Conservation (phyloP, 2,329 filamentous ascomycete species). For the Penicillium olsonii region DNA sequence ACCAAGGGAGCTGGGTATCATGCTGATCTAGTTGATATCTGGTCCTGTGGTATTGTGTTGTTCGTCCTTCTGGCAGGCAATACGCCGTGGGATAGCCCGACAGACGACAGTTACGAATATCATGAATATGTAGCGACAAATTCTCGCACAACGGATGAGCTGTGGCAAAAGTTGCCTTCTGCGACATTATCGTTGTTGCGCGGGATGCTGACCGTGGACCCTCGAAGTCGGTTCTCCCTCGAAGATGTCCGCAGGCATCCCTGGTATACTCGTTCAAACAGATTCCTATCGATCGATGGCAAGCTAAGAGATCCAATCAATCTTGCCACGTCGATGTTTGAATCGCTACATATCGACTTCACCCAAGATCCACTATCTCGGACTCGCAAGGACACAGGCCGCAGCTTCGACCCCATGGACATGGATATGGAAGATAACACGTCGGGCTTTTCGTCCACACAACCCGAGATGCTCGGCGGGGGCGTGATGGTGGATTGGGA, state of each 20-base stretch:
- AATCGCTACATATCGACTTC: conserved; percentile 87
- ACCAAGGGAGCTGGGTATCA: conserved; percentile 49
- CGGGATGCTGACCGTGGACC: conserved; percentile 87
- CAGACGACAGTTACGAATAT: conserved; percentile 82
- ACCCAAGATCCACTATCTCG: conserved; percentile 63
- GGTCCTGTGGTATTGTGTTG: conserved; percentile 97
- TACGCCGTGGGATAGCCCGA: conserved; percentile 96
- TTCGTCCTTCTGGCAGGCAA: conserved; percentile 95
- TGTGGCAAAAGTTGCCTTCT: conserved; percentile 78
- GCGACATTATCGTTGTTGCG: conserved; percentile 79
- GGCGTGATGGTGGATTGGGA: conserved; percentile 89
- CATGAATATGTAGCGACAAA: conserved; percentile 79
- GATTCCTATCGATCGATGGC: conserved; percentile 72
- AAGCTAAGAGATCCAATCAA: conserved; percentile 75
- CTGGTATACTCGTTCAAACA: conserved; percentile 87
- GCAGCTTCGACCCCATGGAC: conserved; percentile 64
- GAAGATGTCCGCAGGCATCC: conserved; percentile 85
- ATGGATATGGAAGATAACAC: conserved; percentile 56
- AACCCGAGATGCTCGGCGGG: conserved; percentile 75
- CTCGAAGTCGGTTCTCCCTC: conserved; percentile 76
- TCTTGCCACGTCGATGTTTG: conserved; percentile 93
- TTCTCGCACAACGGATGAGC: conserved; percentile 78
- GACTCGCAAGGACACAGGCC: conserved; percentile 37
- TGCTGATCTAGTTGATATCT: conserved; percentile 84
- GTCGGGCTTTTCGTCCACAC: conserved; percentile 71